Conservation (phyloP, 148 eudicot genomes). For the Dianthus caryophyllus region DNA sequence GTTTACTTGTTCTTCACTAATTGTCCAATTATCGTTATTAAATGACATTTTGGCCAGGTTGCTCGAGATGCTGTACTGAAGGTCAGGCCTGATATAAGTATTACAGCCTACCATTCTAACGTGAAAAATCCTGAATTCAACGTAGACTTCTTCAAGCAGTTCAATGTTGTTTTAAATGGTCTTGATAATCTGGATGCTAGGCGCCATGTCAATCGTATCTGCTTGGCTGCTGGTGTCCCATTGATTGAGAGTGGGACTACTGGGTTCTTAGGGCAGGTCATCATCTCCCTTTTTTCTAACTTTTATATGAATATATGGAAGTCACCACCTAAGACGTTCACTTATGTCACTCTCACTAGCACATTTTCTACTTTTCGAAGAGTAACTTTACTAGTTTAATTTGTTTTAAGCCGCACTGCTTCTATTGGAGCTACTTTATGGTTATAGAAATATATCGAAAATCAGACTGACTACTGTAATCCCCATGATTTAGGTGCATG, state of each 20-base stretch:
- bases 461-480: background rate
- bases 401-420: background rate
- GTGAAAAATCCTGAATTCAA: constrained; percentile 80
- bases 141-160: constrained; percentile 86
- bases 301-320: background rate
- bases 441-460: no score
- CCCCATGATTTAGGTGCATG: background rate
- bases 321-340: background rate
- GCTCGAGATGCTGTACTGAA: constrained; percentile 91
- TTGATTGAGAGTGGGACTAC: constrained; percentile 92
- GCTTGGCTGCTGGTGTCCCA: constrained; percentile 88
- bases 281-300: background rate
- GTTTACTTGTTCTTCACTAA: constrained; percentile 6
- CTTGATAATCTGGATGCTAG: constrained; percentile 96
- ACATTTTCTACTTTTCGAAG: background rate
- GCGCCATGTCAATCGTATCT: constrained; percentile 92
- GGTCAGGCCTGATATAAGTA: constrained; percentile 78
- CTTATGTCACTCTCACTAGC: background rate
- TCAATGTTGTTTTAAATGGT: constrained; percentile 85
- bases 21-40: background rate
- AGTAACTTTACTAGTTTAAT: background rate
- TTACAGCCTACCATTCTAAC: constrained; percentile 88
- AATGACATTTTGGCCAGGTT: constrained; percentile 43
- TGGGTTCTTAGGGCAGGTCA: constrained; percentile 95
- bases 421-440: no score